Percentiles rank a stretch among this genome's conserved stretches.
Evolutionary conservation across 129 eudicot species (phyloP).

Genomic region (Rutidosis leptorrhynchoides): DNA sequence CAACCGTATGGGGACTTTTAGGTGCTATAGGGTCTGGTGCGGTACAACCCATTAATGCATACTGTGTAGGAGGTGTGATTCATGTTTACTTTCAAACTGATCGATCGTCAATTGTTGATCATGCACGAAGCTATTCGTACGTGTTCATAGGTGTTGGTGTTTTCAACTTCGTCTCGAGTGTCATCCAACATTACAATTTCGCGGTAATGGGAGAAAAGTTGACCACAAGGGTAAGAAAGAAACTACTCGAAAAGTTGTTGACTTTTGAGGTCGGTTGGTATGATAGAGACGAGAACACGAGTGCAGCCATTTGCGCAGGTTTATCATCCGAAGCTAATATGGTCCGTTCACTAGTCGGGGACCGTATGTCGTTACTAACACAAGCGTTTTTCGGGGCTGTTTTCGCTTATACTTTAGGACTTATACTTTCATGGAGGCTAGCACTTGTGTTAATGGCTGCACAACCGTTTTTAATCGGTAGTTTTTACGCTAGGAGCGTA

Average conservation of each 20-base stretch:
- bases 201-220: conserved; percentile 69
- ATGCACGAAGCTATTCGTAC: conserved; percentile 47
- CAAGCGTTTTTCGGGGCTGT: conserved; percentile 59
- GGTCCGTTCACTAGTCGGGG: conserved; percentile 78
- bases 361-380: conserved; percentile 57
- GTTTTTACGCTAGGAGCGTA: conserved; percentile 55
- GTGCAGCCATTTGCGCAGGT: conserved; percentile 70
- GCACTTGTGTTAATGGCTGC: conserved; percentile 64
- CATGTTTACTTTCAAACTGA: conserved; percentile 53
- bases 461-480: conserved; percentile 63
- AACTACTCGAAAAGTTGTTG: conserved; percentile 49
- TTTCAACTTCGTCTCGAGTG: conserved; percentile 47
- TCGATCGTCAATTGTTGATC: conserved; percentile 40
- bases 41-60: conserved; percentile 67
- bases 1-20: conserved; percentile 51
- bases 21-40: conserved; percentile 74
- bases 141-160: conserved; percentile 57
- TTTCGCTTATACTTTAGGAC: conserved; percentile 55
- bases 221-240: conserved; percentile 53
- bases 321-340: conserved; percentile 61
- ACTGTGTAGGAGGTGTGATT: conserved; percentile 56
- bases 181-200: conserved; percentile 61
- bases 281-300: conserved; percentile 70
- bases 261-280: conserved; percentile 79
- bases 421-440: conserved; percentile 63